These are phyloP conservation scores for Solanum piurae DNA, from an alignment of 257 asterid species.

Conservation along the genomic window DNA sequence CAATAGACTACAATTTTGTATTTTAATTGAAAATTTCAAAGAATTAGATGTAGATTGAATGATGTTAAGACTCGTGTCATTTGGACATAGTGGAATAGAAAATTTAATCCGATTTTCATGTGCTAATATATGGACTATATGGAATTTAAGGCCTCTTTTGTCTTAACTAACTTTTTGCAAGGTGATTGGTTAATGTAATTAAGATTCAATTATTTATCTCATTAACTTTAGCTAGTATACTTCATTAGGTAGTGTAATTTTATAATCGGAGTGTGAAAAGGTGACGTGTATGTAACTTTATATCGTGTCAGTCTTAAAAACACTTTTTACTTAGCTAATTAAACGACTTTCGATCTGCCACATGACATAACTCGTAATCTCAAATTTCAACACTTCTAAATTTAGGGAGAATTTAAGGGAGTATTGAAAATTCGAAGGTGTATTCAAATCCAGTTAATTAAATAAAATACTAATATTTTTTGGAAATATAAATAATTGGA, in stretches of 20 bases:
- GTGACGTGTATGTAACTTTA: no score
- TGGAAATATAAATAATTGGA: no score
- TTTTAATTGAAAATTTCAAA: neutral
- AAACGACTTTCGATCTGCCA: no score
- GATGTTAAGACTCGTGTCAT: neutral
- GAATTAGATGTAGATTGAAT: neutral
- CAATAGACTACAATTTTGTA: neutral
- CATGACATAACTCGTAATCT: no score
- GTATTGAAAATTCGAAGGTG: accelerated
- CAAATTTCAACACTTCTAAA: no score
- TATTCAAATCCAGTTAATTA: accelerated
- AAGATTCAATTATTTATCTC: neutral
- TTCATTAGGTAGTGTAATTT: neutral
- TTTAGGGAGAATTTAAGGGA: no score
- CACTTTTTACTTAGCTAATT: no score
- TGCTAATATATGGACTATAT: neutral
- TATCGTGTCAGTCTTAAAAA: no score
- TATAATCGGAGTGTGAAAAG: no score
- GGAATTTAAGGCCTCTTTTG: neutral
- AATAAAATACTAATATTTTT: no score
- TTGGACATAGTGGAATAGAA: neutral
- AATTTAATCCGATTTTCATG: neutral
- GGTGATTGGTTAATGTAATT: neutral
- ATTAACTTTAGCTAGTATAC: neutral
- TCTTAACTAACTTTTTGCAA: neutral